Evolutionary conservation across 108 stramenopile species (phyloP).

Genomic region (Fistulifera pelliculosa): DNA sequence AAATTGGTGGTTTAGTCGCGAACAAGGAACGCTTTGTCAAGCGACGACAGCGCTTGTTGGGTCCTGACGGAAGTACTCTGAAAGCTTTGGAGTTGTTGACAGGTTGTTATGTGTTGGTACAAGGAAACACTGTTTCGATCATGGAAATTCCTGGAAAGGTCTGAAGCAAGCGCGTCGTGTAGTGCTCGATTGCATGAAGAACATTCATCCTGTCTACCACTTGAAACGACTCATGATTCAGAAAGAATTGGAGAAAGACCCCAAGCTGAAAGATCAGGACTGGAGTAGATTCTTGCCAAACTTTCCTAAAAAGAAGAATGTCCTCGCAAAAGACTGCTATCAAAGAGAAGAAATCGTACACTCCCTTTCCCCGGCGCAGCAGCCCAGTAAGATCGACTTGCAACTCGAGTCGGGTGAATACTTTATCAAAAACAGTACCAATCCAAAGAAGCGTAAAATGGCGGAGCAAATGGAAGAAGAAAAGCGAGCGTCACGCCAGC

Average conservation of each 20-base stretch:
- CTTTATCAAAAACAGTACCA: slow-evolving; percentile 64
- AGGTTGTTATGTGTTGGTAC: slow-evolving; percentile 95
- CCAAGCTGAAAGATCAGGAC: slow-evolving; percentile 84
- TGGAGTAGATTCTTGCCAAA: slow-evolving; percentile 97
- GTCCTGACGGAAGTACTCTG: slow-evolving; percentile 96
- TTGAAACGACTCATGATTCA: slow-evolving; percentile 99
- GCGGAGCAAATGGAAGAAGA: slow-evolving; percentile 28
- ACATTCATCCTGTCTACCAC: slow-evolving; percentile 98
- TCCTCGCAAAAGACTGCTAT: slow-evolving; percentile 49
- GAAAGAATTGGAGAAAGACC: slow-evolving; percentile 94
- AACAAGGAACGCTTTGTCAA: slow-evolving; percentile 99
- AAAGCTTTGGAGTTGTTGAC: slow-evolving; percentile 98
- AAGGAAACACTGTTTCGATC: slow-evolving; percentile 92
- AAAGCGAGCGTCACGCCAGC: background rate
- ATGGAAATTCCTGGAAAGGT: slow-evolving; percentile 76
- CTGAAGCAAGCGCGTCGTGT: slow-evolving; percentile 94
- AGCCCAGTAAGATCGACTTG: slow-evolving; percentile 89
- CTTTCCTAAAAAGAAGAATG: slow-evolving; percentile 93
- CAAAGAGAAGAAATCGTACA: slow-evolving; percentile 86
- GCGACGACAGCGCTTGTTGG: slow-evolving; percentile 90
- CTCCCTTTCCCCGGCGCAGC: slow-evolving; percentile 95
- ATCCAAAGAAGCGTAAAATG: slow-evolving; percentile 48
- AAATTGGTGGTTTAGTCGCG: slow-evolving; percentile 97
- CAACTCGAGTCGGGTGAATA: slow-evolving; percentile 93
- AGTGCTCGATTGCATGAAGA: slow-evolving; percentile 97